Evolutionary conservation across 768 basidiomycete genomes (phyloP).

Genomic region (Hydnum rufescens): DNA sequence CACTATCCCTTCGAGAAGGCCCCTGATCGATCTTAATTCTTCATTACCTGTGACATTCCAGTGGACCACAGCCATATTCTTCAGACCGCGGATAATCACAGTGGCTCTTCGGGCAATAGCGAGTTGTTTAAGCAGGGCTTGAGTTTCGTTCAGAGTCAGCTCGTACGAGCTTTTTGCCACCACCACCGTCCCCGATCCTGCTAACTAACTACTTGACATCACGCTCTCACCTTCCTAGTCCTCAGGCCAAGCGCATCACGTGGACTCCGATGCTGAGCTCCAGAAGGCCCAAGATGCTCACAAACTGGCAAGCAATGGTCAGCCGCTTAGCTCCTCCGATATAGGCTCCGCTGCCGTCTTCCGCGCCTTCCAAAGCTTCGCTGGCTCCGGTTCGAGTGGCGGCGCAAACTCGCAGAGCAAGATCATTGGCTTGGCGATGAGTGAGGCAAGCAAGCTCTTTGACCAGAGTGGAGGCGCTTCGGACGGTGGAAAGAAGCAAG

Average conservation of each 20-base stretch:
- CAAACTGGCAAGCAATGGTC: neutral
- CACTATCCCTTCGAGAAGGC: neutral
- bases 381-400: neutral
- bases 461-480: conserved; percentile 45
- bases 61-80: conserved; percentile 7
- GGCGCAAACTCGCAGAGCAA: conserved; percentile 16
- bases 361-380: conserved; percentile 1
- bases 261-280: conserved; percentile 4
- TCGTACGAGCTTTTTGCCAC: neutral
- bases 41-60: neutral
- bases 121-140: conserved; percentile 5
- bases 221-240: neutral
- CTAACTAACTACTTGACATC: neutral
- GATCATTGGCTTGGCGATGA: conserved; percentile 74
- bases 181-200: neutral
- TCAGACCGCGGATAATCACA: conserved; percentile 3
- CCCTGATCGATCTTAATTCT: neutral
- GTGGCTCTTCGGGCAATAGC: neutral
- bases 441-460: conserved; percentile 52
- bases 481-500: conserved; percentile 39
- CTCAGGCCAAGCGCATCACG: neutral
- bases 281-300: conserved; percentile 3
- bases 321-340: neutral
- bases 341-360: conserved; percentile 7
- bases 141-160: conserved; percentile 3